Conservation (phyloP, 306 rosid species). For the Lathyrus aphaca region DNA sequence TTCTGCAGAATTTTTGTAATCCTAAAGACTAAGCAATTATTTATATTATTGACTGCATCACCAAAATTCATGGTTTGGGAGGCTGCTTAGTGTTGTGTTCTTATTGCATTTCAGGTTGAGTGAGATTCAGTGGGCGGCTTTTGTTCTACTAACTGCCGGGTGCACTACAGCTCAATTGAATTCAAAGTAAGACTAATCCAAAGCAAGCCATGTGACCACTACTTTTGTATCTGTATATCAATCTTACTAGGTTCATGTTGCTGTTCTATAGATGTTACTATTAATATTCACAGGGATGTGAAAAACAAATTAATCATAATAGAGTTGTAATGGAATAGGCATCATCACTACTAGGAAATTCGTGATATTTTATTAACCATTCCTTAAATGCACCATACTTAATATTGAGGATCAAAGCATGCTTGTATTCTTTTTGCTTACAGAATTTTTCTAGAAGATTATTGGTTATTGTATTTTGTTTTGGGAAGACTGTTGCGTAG, state of each 20-base stretch:
- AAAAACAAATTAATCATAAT: slow-evolving; percentile 7
- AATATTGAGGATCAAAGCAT: slow-evolving; percentile 2
- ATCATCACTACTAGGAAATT: slow-evolving; percentile 10
- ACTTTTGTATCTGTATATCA: slow-evolving; percentile 32
- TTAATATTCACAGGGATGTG: slow-evolving; percentile 15
- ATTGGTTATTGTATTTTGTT: neutral
- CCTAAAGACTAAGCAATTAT: slow-evolving; percentile 18
- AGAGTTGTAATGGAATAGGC: slow-evolving; percentile 16
- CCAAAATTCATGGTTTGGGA: slow-evolving; percentile 29
- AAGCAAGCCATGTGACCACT: slow-evolving; percentile 23
- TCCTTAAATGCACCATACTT: neutral
- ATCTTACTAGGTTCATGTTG: slow-evolving; percentile 28
- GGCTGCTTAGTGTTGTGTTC: slow-evolving; percentile 37
- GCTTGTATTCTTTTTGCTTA: neutral
- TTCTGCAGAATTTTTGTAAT: slow-evolving; percentile 3
- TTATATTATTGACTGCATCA: slow-evolving; percentile 16
- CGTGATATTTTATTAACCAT: slow-evolving; percentile 5
- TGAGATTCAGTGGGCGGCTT: slow-evolving; percentile 98
- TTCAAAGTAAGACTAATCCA: slow-evolving; percentile 65
- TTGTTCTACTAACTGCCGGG: slow-evolving; percentile 86
- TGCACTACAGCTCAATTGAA: slow-evolving; percentile 94
- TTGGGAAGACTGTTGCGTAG: neutral
- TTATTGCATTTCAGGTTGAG: slow-evolving; percentile 71
- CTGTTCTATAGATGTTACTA: slow-evolving; percentile 26
- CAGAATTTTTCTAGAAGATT: neutral